These are phyloP conservation scores for Sugiyamaella pinicola DNA, from an alignment of 1,139 yeast genomes.

Conservation along the genomic window DNA sequence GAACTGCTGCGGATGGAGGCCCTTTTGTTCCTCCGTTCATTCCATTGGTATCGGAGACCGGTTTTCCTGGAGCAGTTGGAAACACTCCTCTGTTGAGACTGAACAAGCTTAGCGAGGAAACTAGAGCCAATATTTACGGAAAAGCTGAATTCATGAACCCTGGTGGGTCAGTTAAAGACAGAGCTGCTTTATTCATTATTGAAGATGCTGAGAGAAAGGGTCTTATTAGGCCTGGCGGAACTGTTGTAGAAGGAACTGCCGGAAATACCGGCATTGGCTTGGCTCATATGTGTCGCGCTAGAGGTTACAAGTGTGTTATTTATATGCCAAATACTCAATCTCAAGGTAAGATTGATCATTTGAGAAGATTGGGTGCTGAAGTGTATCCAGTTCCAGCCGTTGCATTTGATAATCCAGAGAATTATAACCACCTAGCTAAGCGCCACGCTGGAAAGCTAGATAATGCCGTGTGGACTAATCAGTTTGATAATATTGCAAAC, in stretches of 20 bases:
- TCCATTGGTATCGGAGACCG: conserved; percentile 62
- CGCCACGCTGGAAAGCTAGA: conserved; percentile 74
- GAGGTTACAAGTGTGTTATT: conserved; percentile 80
- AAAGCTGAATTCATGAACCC: conserved; percentile 95
- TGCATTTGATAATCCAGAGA: conserved; percentile 75
- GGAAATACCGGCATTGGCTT: conserved; percentile 89
- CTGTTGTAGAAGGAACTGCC: conserved; percentile 71
- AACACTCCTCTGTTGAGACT: conserved; percentile 80
- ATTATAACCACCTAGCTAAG: conserved; percentile 82
- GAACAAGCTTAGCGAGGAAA: conserved; percentile 58
- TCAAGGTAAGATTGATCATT: conserved; percentile 71
- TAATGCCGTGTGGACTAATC: conserved; percentile 91
- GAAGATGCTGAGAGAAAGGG: conserved; percentile 80
- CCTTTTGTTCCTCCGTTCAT: conserved; percentile 48
- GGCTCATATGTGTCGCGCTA: conserved; percentile 83
- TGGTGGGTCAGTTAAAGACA: conserved; percentile 89
- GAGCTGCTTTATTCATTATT: conserved; percentile 80
- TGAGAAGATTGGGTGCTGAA: conserved; percentile 76
- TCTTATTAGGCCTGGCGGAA: conserved; percentile 66
- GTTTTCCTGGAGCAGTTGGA: conserved; percentile 79
- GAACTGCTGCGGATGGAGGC: conserved; percentile 17
- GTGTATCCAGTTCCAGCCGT: conserved; percentile 91
- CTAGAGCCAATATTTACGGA: conserved; percentile 79
- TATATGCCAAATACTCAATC: conserved; percentile 92
- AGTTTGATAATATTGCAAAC: conserved; percentile 83